Conservation (phyloP, 2,329 filamentous ascomycete genomes). For the Claviceps sp. region DNA sequence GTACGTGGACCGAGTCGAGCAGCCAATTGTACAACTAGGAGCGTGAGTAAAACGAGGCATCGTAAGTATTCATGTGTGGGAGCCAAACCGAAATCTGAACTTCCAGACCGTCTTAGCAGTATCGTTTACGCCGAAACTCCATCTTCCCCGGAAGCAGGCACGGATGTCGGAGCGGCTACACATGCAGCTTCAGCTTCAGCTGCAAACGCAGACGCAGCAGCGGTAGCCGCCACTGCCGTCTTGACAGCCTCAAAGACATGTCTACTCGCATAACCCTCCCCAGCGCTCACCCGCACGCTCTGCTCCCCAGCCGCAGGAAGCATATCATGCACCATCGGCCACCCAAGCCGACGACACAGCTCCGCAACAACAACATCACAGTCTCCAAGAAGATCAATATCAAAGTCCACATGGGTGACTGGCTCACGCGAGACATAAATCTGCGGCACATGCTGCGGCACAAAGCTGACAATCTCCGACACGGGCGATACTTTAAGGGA, state of each 20-base stretch:
- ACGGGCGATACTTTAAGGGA: conserved; percentile 93
- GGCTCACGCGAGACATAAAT: conserved; percentile 81
- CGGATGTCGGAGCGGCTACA: no score
- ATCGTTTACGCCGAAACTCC: no score
- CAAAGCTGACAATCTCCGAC: conserved; percentile 71
- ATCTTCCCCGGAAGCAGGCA: background rate
- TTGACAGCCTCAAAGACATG: conserved; percentile 20
- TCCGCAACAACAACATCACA: conserved; percentile 85
- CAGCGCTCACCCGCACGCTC: conserved; percentile 38
- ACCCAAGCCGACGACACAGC: conserved; percentile 67
- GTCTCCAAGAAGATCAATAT: conserved; percentile 90
- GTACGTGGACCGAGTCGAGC: no score
- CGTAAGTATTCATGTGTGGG: no score
- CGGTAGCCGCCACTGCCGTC: background rate
- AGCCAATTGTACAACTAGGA: no score
- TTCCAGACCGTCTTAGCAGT: no score
- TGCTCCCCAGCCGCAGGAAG: conserved; percentile 53
- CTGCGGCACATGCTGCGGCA: conserved; percentile 71
- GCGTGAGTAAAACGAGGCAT: no score
- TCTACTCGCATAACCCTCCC: conserved; percentile 22
- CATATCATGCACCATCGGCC: conserved; percentile 75
- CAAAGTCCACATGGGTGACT: conserved; percentile 82
- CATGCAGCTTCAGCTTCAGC: no score
- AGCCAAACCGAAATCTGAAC: no score
- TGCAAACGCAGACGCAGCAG: background rate